phyloP scores from a whole-genome alignment of 1,139 yeast species.

The Zygoascus meyerae region DNA sequence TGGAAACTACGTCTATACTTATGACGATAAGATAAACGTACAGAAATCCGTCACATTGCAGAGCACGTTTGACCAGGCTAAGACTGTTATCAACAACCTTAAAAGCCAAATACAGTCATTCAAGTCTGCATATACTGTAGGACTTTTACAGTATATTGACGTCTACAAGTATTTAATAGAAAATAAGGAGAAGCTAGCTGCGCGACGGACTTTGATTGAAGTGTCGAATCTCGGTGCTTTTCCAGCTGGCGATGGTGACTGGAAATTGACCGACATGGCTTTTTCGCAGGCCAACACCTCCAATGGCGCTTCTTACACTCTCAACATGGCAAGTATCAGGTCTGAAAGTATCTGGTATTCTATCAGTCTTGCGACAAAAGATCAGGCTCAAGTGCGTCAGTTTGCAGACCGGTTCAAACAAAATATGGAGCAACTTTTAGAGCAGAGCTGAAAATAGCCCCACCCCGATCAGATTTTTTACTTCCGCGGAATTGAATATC shows the following conservation, averaged over 20 bases:
- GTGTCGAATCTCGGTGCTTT: constrained; percentile 23
- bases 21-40: background rate
- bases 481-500: too few species aligned
- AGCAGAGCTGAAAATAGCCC: too few species aligned
- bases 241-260: constrained; percentile 6
- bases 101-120: constrained; percentile 8
- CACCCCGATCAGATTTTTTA: too few species aligned
- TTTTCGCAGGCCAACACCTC: constrained; percentile 16
- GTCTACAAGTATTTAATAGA: constrained; percentile 13
- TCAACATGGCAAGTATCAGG: constrained; percentile 15
- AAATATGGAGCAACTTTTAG: too few species aligned
- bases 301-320: constrained; percentile 11
- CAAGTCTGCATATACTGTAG: constrained; percentile 10
- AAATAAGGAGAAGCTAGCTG: constrained; percentile 1
- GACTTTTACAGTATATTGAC: constrained; percentile 16
- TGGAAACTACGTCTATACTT: constrained; percentile 5
- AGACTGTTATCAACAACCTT: background rate
- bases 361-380: constrained; percentile 13
- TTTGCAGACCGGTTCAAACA: too few species aligned
- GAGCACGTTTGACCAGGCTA: constrained; percentile 13
- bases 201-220: constrained; percentile 18
- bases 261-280: constrained; percentile 9
- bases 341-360: constrained; percentile 14
- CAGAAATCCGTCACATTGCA: constrained; percentile 11
- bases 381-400: background rate